These are phyloP conservation scores for Orbilia ellipsospora DNA, from an alignment of 2,329 filamentous ascomycete species.

Conservation along the genomic window DNA sequence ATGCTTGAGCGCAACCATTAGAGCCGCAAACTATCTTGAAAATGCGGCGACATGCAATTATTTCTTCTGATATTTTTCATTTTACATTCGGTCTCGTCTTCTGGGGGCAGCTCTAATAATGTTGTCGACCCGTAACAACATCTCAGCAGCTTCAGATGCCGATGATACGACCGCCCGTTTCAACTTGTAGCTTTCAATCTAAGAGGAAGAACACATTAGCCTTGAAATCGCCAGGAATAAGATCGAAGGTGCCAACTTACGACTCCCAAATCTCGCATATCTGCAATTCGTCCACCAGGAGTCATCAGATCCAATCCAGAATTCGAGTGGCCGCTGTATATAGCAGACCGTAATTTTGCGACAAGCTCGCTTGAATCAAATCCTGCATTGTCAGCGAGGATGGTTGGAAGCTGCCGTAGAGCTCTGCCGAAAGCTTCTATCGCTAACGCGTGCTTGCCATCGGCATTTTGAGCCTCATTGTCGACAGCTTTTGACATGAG, in stretches of 20 bases:
- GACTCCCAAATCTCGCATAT: conserved; percentile 95
- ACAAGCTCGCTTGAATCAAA: conserved; percentile 95
- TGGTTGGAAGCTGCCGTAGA: conserved; percentile 91
- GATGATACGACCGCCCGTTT: conserved; percentile 98
- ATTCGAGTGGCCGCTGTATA: conserved; percentile 92
- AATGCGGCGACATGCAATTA: no score
- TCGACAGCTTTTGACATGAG: conserved; percentile 98
- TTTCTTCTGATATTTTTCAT: no score
- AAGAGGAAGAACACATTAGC: conserved; percentile 3
- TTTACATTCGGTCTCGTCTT: conserved; percentile 66
- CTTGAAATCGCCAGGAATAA: neutral
- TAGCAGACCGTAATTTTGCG: conserved; percentile 87
- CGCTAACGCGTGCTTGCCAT: conserved; percentile 95
- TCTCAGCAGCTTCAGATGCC: conserved; percentile 95
- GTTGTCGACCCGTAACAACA: conserved; percentile 94
- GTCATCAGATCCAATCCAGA: conserved; percentile 90
- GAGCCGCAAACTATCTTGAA: conserved; percentile 3
- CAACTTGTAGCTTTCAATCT: conserved; percentile 95
- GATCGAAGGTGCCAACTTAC: conserved; percentile 39
- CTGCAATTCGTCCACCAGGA: conserved; percentile 89
- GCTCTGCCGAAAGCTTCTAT: conserved; percentile 90
- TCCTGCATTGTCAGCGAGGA: conserved; percentile 96
- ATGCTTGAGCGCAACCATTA: neutral
- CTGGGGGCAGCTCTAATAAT: conserved; percentile 95
- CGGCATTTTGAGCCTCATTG: conserved; percentile 88